phyloP scores from a whole-genome alignment of 768 basidiomycete species.

The Leccinum arenicola region DNA sequence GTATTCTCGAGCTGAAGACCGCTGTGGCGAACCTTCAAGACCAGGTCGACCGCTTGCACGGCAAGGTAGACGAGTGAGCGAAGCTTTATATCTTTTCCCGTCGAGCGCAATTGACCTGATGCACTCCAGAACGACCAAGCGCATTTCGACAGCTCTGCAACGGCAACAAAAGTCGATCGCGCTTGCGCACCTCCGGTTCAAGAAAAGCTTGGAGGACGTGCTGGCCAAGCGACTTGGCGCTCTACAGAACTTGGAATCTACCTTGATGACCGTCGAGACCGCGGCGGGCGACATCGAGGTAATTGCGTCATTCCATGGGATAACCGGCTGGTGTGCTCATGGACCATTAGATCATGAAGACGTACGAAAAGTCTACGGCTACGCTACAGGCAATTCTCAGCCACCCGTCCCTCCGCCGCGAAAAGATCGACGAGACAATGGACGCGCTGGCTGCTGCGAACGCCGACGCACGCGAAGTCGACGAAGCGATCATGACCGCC shows the following conservation, averaged over 20 bases:
- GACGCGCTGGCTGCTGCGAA: constrained; percentile 83
- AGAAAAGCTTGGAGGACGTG: constrained; percentile 78
- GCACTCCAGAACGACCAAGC: constrained; percentile 55
- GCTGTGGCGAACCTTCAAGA: constrained; percentile 64
- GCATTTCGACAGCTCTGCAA: constrained; percentile 62
- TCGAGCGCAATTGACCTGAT: not conserved
- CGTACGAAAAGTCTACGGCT: constrained; percentile 78
- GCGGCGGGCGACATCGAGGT: constrained; percentile 91
- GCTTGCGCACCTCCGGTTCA: constrained; percentile 71
- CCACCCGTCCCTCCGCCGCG: constrained; percentile 77
- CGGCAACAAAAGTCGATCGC: constrained; percentile 74
- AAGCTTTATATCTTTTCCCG: not conserved
- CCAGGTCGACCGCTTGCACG: constrained; percentile 69
- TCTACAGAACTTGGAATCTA: constrained; percentile 69
- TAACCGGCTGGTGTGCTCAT: not conserved
- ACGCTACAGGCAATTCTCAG: constrained; percentile 75
- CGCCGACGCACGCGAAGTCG: constrained; percentile 78
- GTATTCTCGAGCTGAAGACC: constrained; percentile 76
- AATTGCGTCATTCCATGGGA: constrained; percentile 15
- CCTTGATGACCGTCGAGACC: constrained; percentile 78
- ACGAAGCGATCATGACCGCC: constrained; percentile 70
- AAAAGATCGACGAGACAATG: constrained; percentile 81
- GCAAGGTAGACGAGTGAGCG: constrained; percentile 69
- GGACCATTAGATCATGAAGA: constrained; percentile 68
- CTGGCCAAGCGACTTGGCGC: constrained; percentile 72